These are phyloP conservation scores for Grosmannia huntii DNA, from an alignment of 2,329 filamentous ascomycete genomes.

Conservation along the genomic window DNA sequence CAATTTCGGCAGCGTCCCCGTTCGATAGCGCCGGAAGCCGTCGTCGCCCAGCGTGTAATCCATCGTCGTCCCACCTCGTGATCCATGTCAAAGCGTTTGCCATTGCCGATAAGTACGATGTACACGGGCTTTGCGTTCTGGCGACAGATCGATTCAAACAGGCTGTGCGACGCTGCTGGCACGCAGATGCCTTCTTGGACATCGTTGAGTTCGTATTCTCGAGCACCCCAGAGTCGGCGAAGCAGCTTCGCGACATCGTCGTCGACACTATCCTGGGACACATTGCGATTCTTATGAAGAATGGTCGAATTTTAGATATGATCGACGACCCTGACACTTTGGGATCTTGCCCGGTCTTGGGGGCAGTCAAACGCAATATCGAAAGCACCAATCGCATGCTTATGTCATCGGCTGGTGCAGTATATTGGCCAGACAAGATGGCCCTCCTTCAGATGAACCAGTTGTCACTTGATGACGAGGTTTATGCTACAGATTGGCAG, in stretches of 20 bases:
- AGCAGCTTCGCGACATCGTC: not conserved
- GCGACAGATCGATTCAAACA: not conserved
- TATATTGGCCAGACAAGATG: no score
- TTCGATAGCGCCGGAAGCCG: no score
- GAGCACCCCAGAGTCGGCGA: not conserved
- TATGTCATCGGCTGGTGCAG: no score
- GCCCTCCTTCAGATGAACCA: no score
- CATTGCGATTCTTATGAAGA: not conserved
- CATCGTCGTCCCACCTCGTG: not conserved
- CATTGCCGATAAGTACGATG: not conserved
- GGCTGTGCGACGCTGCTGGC: not conserved
- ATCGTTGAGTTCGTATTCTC: not conserved
- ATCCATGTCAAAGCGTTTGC: not conserved
- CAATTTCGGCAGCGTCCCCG: no score
- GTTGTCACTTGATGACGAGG: no score
- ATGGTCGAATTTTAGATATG: not conserved
- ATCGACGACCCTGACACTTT: no score
- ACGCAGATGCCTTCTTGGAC: not conserved
- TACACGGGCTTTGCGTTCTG: not conserved
- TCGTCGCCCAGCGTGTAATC: no score
- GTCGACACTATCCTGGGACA: not conserved
- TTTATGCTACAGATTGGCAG: no score
- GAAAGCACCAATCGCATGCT: no score
- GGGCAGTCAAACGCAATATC: no score
- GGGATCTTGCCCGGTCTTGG: no score